phyloP scores from a whole-genome alignment of 2,329 filamentous ascomycete species.

The Ceratocystis huliohia region DNA sequence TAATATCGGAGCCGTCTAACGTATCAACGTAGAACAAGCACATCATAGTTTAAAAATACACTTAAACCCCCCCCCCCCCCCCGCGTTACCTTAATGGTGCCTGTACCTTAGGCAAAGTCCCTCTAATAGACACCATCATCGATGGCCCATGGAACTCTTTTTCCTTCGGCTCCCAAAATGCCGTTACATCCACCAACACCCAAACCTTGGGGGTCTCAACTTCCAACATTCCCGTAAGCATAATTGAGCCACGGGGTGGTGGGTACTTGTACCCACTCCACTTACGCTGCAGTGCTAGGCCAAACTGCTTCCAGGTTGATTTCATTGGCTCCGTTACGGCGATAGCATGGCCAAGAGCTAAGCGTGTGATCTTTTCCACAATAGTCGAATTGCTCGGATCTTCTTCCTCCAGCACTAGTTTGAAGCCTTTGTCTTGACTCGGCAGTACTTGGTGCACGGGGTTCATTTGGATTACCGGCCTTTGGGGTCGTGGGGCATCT shows the following conservation, averaged over 20 bases:
- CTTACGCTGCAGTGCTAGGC: conserved; percentile 24
- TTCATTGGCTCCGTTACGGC: conserved; percentile 22
- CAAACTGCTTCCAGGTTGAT: conserved; percentile 20
- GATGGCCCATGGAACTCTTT: conserved; percentile 27
- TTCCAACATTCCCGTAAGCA: conserved; percentile 37
- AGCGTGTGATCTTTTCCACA: conserved; percentile 21
- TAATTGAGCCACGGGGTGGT: conserved; percentile 36
- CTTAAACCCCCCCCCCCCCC: too few species aligned
- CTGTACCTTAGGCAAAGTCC: conserved; percentile 23
- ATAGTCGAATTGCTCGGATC: conserved; percentile 11
- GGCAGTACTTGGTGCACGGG: conserved; percentile 5
- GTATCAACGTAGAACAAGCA: too few species aligned
- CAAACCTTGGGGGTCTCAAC: conserved; percentile 31
- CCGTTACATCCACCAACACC: conserved; percentile 35
- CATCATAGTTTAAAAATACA: too few species aligned
- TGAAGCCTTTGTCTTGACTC: neutral
- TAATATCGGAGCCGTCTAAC: too few species aligned
- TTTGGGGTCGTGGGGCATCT: conserved; percentile 11
- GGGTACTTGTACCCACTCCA: conserved; percentile 30
- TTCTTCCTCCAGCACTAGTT: conserved; percentile 17
- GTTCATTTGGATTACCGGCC: conserved; percentile 15
- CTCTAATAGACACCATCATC: conserved; percentile 13
- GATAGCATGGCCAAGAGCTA: conserved; percentile 21
- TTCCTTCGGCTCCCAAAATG: conserved; percentile 39
- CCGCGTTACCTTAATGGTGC: conserved; percentile 10